A percentile compares a stretch with the other conserved stretches of the same genome.
phyloP scores from a whole-genome alignment of 208 protist species.

The Acanthamoeba triangularis region DNA sequence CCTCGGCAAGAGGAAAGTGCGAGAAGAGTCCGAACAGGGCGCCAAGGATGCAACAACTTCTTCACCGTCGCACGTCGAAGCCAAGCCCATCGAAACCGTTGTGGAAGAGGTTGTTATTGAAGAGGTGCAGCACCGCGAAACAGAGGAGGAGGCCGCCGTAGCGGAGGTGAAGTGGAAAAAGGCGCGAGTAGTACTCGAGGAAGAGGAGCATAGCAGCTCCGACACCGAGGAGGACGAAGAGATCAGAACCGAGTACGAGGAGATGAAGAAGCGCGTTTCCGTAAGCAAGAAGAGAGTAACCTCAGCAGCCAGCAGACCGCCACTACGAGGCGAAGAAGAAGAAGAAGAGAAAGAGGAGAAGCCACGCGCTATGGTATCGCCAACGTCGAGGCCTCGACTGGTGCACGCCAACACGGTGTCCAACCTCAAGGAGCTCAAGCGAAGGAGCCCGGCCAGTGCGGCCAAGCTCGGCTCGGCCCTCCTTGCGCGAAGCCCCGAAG shows the following conservation, averaged over 20 bases:
- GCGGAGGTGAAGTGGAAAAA: neutral
- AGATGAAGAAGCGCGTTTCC: neutral
- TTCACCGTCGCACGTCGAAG: neutral
- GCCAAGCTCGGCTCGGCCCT: neutral
- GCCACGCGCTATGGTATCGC: neutral
- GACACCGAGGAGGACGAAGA: conserved; percentile 57
- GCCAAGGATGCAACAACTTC: neutral
- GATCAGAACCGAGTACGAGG: conserved; percentile 17
- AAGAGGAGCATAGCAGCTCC: neutral
- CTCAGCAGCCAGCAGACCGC: neutral
- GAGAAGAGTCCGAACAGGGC: neutral
- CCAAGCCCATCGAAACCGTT: neutral
- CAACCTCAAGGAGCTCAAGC: conserved; percentile 39
- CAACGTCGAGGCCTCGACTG: neutral
- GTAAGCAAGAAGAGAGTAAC: neutral
- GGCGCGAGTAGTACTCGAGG: neutral
- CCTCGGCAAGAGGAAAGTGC: neutral
- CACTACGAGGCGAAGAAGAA: neutral
- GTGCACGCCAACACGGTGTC: conserved; percentile 67
- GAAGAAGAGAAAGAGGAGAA: neutral
- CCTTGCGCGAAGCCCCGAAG: neutral
- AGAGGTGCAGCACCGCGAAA: neutral
- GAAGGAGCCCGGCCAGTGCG: conserved; percentile 21
- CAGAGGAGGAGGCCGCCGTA: neutral
- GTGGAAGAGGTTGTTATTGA: neutral